Conservation (phyloP, 2,329 filamentous ascomycete species). For the Verticillium isaacii region DNA sequence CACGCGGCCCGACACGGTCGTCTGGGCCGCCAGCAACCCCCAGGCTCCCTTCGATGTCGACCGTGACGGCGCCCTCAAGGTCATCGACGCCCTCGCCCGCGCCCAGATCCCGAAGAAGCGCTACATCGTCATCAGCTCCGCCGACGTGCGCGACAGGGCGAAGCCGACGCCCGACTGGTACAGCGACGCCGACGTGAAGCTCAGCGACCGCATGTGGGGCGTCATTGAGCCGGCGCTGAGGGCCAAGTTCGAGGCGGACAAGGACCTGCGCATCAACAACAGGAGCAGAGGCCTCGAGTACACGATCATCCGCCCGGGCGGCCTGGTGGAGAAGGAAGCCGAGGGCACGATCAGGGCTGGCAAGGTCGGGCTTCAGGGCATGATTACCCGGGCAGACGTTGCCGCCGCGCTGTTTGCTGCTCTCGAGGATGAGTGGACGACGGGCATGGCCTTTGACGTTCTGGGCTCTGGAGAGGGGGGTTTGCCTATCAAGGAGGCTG, state of each 20-base stretch:
- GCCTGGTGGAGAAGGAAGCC: conserved; percentile 29
- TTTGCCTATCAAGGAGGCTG: conserved; percentile 26
- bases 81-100: conserved; percentile 37
- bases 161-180: conserved; percentile 37
- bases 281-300: conserved; percentile 31
- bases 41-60: conserved; percentile 39
- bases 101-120: conserved; percentile 30
- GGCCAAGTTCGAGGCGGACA: conserved; percentile 37
- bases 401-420: conserved; percentile 34
- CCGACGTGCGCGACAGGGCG: conserved; percentile 36
- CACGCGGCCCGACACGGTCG: conserved; percentile 22
- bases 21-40: conserved; percentile 29
- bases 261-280: conserved; percentile 31
- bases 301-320: conserved; percentile 38
- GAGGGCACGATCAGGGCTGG: conserved; percentile 35
- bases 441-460: conserved; percentile 36
- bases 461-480: conserved; percentile 30
- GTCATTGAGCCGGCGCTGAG: conserved; percentile 32
- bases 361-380: conserved; percentile 29
- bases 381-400: conserved; percentile 38
- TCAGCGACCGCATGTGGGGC: conserved; percentile 30
- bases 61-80: conserved; percentile 36
- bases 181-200: conserved; percentile 27
- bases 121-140: conserved; percentile 40
- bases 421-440: conserved; percentile 31